Evolutionary conservation across 2,329 filamentous ascomycete species (phyloP), one percentile per base, ranked within the genome.

Genomic region (Torrubiellomyces zombiae): DNA sequence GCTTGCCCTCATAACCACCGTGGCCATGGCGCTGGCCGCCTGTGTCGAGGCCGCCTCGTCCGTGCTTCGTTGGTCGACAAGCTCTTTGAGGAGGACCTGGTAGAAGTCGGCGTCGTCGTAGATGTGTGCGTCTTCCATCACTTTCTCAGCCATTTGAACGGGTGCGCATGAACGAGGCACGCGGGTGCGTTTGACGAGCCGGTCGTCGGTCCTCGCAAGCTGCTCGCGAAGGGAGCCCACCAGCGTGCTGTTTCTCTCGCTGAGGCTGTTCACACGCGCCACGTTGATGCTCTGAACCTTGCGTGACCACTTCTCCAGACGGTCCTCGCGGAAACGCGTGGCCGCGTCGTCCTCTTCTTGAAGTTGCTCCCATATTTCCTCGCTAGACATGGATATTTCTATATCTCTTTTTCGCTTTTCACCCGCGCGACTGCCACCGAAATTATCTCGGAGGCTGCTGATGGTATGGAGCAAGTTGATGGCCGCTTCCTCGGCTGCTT

Each of bases 61-160:
- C 38, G 78, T 78, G n/a, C n/a, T n/a, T 31, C 86, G 76, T 47
- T 91, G 81, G 44, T 93, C 82, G 7, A 98, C 77, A 2, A 98
- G 71, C 43, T 93, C 82, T 47, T 93, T 91, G 15, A 98, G 68
- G 3, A 98, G 66, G 9, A 89, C 58, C 47, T 92, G 82, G 54
- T 98, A 98, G 50, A 95, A 94, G 45, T 91, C 75, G 8, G 80
- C 81, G 40, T 98, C 89, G 45, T 95, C 86, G 55, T 89, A 98
- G 37, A 93, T 72, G 12, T 59, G 53, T 1, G 50, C 46, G 40
- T 74, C 71, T 36, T 75, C 63, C 7, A 55, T 50, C 14, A 71
- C 42, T 42, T 67, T 66, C 34, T 53, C 55, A 16, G 61, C 60
- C 1, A 64, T 63, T 38, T 86, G 79, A 0, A 68, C 53, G 0